A percentile compares a stretch with the other conserved stretches of the same genome.
phyloP scores from a whole-genome alignment of 169 alveolate genomes.

The Neospora caninum region DNA sequence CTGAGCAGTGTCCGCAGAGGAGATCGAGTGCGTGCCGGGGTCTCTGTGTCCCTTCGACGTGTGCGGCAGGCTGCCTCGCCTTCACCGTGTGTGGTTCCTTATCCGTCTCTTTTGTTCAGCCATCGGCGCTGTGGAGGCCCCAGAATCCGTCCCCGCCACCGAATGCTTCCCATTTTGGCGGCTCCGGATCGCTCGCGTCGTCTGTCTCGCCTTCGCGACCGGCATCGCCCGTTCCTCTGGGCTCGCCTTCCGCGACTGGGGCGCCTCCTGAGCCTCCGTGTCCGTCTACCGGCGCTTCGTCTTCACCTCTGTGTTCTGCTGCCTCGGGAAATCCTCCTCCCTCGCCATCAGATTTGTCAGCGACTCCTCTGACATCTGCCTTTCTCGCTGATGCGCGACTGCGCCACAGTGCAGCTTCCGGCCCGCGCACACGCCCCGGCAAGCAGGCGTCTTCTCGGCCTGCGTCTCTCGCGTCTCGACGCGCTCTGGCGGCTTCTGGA shows the following conservation, averaged over 20 bases:
- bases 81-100: not conserved
- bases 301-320: not conserved
- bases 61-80: not conserved
- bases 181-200: not conserved
- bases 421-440: not conserved
- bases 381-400: not conserved
- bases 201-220: not conserved
- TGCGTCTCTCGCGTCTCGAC: not conserved
- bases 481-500: not conserved
- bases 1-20: not conserved
- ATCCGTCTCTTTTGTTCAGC: not conserved
- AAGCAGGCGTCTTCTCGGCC: not conserved
- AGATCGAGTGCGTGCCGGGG: not conserved
- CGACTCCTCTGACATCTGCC: not conserved
- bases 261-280: not conserved
- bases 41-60: not conserved
- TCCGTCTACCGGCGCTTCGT: not conserved
- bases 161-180: not conserved
- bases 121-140: constrained; percentile 3
- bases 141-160: not conserved
- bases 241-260: constrained; percentile 11
- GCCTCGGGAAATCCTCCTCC: not conserved
- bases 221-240: not conserved
- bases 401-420: not conserved
- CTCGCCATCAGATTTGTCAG: not conserved